phyloP scores from a whole-genome alignment of 1,139 yeast genomes.

The Candida sp. region DNA sequence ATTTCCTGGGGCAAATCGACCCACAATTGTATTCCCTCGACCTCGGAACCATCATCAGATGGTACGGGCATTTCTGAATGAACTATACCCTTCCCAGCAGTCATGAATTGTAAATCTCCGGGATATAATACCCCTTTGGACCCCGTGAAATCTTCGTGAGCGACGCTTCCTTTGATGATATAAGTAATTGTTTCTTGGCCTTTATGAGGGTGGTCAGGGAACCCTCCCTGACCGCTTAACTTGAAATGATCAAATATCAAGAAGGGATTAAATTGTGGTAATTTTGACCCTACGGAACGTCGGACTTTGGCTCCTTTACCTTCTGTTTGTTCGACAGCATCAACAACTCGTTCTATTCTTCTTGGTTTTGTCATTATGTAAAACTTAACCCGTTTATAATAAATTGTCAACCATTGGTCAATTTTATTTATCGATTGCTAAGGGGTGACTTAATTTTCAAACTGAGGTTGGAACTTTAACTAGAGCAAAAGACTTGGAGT shows the following conservation, averaged over 20 bases:
- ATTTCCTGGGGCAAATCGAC: constrained; percentile 77
- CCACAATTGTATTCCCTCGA: constrained; percentile 86
- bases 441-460: too few relatives aligned
- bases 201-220: constrained; percentile 92
- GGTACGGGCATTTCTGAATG: constrained; percentile 84
- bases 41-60: constrained; percentile 51
- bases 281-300: constrained; percentile 71
- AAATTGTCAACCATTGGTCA: too few relatives aligned
- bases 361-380: constrained; percentile 23
- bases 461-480: too few relatives aligned
- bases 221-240: constrained; percentile 54
- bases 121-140: constrained; percentile 71
- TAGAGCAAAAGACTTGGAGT: too few relatives aligned
- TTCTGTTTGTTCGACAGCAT: constrained; percentile 75
- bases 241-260: constrained; percentile 79
- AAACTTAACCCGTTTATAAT: too few relatives aligned
- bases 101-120: constrained; percentile 93
- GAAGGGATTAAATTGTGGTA: constrained; percentile 79
- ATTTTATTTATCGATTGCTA: too few relatives aligned
- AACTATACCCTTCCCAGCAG: constrained; percentile 88
- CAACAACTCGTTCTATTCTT: constrained; percentile 55
- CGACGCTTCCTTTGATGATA: constrained; percentile 70
- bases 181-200: constrained; percentile 90
- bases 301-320: constrained; percentile 88
- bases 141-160: constrained; percentile 93